These are phyloP conservation scores for Halenospora varia DNA, from an alignment of 495 filamentous ascomycete genomes.

Conservation along the genomic window DNA sequence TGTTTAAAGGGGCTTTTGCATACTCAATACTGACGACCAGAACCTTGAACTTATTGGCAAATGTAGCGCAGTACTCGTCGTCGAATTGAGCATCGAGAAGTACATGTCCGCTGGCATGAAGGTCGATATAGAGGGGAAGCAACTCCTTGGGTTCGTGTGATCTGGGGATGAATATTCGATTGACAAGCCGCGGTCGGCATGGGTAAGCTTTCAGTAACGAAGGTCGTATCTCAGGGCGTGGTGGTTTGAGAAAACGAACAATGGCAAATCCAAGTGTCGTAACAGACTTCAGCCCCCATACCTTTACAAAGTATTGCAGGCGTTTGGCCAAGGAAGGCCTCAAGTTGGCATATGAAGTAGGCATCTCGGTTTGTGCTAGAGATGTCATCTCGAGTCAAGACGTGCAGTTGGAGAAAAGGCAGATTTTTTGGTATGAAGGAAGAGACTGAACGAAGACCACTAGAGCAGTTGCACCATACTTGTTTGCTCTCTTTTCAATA, in stretches of 20 bases:
- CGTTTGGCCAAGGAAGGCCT: background rate
- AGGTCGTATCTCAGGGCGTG: conserved; percentile 18
- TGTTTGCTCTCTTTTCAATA: too few relatives aligned
- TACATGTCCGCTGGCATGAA: conserved; percentile 35
- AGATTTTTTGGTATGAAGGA: too few relatives aligned
- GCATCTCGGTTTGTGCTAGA: too few relatives aligned
- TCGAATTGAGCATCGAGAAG: conserved; percentile 26
- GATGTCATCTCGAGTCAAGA: background rate
- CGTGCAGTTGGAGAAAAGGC: too few relatives aligned
- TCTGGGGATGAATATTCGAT: conserved; percentile 33
- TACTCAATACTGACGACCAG: conserved; percentile 34
- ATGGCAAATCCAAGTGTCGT: background rate
- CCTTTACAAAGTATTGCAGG: background rate
- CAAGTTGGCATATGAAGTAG: too few relatives aligned
- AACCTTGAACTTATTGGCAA: conserved; percentile 29
- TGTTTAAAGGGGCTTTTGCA: conserved; percentile 28
- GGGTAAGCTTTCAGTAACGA: conserved; percentile 29
- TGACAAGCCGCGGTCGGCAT: conserved; percentile 29
- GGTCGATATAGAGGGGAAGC: conserved; percentile 33
- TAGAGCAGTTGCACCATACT: too few relatives aligned
- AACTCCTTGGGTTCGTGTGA: conserved; percentile 22
- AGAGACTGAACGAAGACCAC: too few relatives aligned
- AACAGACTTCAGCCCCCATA: conserved; percentile 1
- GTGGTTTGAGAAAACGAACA: background rate
- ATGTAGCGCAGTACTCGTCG: conserved; percentile 30